These are phyloP conservation scores for Termitomyces heimii DNA, from an alignment of 768 basidiomycete genomes.

Conservation along the genomic window DNA sequence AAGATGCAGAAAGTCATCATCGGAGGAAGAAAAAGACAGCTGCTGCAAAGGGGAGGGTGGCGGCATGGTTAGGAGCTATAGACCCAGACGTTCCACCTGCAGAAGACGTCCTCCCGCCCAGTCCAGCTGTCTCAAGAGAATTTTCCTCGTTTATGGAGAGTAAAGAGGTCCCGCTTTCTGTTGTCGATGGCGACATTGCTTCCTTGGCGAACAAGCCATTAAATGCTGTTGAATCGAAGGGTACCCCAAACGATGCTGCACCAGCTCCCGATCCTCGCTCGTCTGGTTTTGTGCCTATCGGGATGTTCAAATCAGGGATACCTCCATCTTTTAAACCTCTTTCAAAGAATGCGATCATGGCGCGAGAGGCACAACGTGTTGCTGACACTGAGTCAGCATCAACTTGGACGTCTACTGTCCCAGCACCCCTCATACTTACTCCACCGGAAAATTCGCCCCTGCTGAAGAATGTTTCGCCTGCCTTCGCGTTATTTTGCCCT, in stretches of 20 bases:
- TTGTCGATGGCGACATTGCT: background rate
- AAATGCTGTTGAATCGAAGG: background rate
- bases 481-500: conserved; percentile 18
- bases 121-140: conserved; percentile 16
- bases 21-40: conserved; percentile 15
- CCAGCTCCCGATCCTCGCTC: conserved; percentile 64
- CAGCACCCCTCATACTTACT: background rate
- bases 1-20: conserved; percentile 19
- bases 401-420: background rate
- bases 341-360: conserved; percentile 23
- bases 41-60: conserved; percentile 64
- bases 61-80: conserved; percentile 71
- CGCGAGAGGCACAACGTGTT: conserved; percentile 30
- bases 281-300: conserved; percentile 69
- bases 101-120: conserved; percentile 39
- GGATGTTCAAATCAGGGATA: conserved; percentile 41
- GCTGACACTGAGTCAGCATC: conserved; percentile 33
- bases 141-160: background rate
- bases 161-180: background rate
- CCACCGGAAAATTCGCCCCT: background rate
- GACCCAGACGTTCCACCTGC: conserved; percentile 52
- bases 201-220: background rate
- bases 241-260: conserved; percentile 16
- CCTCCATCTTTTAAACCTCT: conserved; percentile 18
- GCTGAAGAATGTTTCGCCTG: conserved; percentile 9